Evolutionary conservation across 495 filamentous ascomycete species (phyloP), one percentile per base, ranked within the genome.

Genomic region (Podospora tetraspora): DNA sequence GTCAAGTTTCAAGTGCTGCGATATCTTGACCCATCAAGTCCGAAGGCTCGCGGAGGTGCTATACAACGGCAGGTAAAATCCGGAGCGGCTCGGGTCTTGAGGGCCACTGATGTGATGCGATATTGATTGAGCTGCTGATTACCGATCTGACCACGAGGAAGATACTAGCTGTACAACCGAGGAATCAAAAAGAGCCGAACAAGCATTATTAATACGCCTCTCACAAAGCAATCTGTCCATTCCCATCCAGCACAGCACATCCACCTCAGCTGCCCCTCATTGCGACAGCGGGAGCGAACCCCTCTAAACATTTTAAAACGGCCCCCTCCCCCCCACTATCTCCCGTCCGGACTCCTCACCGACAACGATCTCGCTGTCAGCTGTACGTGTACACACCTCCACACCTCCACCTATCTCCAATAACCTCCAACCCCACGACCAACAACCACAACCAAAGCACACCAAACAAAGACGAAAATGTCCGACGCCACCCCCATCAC

Each of bases 391-490:
- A 30, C 29, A 30, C 29, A 30, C 8, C 29, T 30, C 27, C 4
- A 24, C 57, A n/a, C n/a, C n/a, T n/a, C 59, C 22, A 30, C 3
- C 3, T 3, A 25, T n/a, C n/a, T 13, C 12, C 34, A 43, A 30
- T 22, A 60, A 34, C 19, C 6, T n/a, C 19, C 43, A 19, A 63
- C 64, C 58, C 61, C 29, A 56, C 52, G 56, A 66, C 24, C 11
- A 13, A 43, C 64, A 37, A 72, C 66, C 65, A 10, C 59, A 64
- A 62, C 60, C 57, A 22, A 52, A 37, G 59, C 63, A 32, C 11
- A 1, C 32, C 25, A 66, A 16, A 24, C 24, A 24, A 64, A 11
- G n/a, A 13, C 58, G 68, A 75, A 75, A 75, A 86, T 85, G 81
- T 70, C 82, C 61, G 81, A 82, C 69, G 69, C 66, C 27, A 70